A percentile compares a stretch with the other conserved stretches of the same genome.
phyloP scores from a whole-genome alignment of 805 yeast genomes.

The Sugiyamaella marilandica region DNA sequence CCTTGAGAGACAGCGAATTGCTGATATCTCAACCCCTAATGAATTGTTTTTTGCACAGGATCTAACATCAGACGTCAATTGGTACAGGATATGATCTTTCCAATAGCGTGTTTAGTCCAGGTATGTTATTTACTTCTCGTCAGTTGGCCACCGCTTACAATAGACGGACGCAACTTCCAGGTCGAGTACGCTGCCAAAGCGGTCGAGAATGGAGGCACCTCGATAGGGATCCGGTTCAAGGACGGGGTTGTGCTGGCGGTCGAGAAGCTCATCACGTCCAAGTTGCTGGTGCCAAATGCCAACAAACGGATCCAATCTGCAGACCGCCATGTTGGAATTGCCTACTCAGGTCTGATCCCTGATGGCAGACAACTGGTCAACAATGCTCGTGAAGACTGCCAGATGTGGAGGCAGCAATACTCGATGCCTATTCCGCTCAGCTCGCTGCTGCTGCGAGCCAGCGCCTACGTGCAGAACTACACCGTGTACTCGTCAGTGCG shows the following conservation, averaged over 20 bases:
- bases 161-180: constrained; percentile 61
- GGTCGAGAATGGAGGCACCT: constrained; percentile 94
- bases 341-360: constrained; percentile 90
- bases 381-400: constrained; percentile 90
- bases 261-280: constrained; percentile 86
- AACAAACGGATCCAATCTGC: constrained; percentile 89
- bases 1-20: too few relatives aligned
- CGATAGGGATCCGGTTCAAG: constrained; percentile 84
- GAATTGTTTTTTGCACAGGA: too few relatives aligned
- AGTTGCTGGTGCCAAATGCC: constrained; percentile 80
- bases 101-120: constrained; percentile 88
- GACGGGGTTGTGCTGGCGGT: constrained; percentile 97
- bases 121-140: constrained; percentile 33
- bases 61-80: constrained; percentile 63
- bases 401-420: constrained; percentile 69
- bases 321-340: constrained; percentile 88
- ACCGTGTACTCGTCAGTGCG: constrained; percentile 95
- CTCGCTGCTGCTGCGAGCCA: constrained; percentile 79
- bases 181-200: constrained; percentile 98
- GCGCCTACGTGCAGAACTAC: constrained; percentile 89
- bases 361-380: constrained; percentile 93
- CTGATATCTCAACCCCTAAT: too few relatives aligned
- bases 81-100: constrained; percentile 99
- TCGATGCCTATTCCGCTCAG: constrained; percentile 74
- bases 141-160: neutral